Conservation (phyloP, 768 basidiomycete species). For the Pulveroboletus sp. region DNA sequence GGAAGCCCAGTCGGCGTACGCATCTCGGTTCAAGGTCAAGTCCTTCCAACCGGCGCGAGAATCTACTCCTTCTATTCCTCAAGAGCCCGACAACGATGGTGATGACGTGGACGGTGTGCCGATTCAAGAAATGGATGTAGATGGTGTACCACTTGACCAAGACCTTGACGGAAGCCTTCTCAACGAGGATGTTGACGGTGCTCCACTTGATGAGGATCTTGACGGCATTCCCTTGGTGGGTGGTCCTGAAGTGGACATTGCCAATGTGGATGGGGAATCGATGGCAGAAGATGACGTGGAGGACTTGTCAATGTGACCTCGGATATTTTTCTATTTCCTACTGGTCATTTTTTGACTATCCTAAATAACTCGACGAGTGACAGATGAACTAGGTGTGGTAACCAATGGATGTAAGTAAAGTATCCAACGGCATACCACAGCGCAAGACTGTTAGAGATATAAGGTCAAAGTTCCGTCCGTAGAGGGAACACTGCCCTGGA, state of each 20-base stretch:
- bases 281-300: slow-evolving; percentile 35
- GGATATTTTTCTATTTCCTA: neutral
- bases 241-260: slow-evolving; percentile 15
- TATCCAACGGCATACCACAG: neutral
- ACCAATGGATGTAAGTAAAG: neutral
- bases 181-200: slow-evolving; percentile 23
- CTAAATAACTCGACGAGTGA: neutral
- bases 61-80: slow-evolving; percentile 20
- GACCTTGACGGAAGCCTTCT: slow-evolving; percentile 39
- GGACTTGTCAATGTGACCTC: slow-evolving; percentile 34
- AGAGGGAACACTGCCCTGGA: slow-evolving; percentile 11
- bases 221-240: slow-evolving; percentile 36
- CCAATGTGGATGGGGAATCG: slow-evolving; percentile 25
- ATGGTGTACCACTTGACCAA: slow-evolving; percentile 42
- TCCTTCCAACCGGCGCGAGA: slow-evolving; percentile 69
- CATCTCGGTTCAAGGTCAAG: slow-evolving; percentile 71
- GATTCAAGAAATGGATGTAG: slow-evolving; percentile 46
- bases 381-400: neutral
- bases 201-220: slow-evolving; percentile 31
- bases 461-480: slow-evolving; percentile 28
- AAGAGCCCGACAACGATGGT: slow-evolving; percentile 35
- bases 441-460: neutral
- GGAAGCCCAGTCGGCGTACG: slow-evolving; percentile 33
- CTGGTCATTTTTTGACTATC: neutral
- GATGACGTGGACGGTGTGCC: slow-evolving; percentile 52